Evolutionary conservation across 805 yeast species (phyloP).

Genomic region (Wickerhamomyces kurtzmanii): DNA sequence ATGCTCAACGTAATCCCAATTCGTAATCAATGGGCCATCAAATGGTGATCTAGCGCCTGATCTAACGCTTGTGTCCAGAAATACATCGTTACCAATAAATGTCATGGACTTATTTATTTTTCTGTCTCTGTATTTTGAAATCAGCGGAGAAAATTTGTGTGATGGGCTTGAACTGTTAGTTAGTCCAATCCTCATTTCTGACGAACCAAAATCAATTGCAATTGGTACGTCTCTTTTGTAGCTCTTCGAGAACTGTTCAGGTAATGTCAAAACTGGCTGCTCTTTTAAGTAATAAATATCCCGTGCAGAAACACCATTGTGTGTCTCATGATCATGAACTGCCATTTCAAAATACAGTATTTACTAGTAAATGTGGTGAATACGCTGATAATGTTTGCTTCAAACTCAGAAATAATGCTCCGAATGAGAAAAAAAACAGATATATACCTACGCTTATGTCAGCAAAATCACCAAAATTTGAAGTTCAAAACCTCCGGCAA

Average conservation of each 20-base stretch:
- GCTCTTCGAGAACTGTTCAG: constrained; percentile 37
- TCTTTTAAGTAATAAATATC: constrained; percentile 15
- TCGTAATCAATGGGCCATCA: constrained; percentile 80
- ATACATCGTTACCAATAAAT: constrained; percentile 76
- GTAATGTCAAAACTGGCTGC: constrained; percentile 6
- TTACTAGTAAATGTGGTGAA: too few relatives aligned
- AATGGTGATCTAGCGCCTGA: constrained; percentile 69
- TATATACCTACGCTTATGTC: too few relatives aligned
- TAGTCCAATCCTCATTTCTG: constrained; percentile 49
- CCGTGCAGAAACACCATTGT: constrained; percentile 1
- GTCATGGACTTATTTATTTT: constrained; percentile 52
- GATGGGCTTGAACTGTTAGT: constrained; percentile 37
- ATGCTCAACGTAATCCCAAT: constrained; percentile 86
- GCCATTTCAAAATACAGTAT: neutral
- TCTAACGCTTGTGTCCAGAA: constrained; percentile 58
- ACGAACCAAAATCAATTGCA: constrained; percentile 80
- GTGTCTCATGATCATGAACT: neutral
- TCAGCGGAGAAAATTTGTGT: constrained; percentile 56
- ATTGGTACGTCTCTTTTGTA: constrained; percentile 60
- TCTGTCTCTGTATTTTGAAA: constrained; percentile 74
- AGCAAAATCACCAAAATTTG: too few relatives aligned
- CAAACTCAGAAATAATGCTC: too few relatives aligned
- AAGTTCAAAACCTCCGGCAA: too few relatives aligned
- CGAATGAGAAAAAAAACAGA: too few relatives aligned
- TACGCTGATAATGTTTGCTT: too few relatives aligned